phyloP scores from a whole-genome alignment of 1,284 basidiomycete genomes.

The Peniophora sp. region DNA sequence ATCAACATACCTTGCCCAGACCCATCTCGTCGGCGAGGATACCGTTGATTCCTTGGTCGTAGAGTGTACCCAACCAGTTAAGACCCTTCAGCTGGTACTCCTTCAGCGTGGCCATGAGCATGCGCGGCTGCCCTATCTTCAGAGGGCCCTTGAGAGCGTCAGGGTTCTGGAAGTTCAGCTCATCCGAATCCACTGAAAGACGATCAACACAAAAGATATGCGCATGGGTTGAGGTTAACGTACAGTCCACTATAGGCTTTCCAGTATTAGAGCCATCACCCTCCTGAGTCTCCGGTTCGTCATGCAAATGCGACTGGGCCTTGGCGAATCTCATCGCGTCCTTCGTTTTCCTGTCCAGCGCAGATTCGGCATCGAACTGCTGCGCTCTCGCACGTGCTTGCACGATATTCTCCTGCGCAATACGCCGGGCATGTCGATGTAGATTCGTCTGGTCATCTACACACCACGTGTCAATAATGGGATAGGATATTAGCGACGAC shows the following conservation, averaged over 20 bases:
- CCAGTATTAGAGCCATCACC: not conserved
- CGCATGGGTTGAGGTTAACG: slow-evolving; percentile 19
- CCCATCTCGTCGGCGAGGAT: slow-evolving; percentile 99
- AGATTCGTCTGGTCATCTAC: slow-evolving; percentile 88
- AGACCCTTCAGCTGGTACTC: slow-evolving; percentile 98
- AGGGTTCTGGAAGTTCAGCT: slow-evolving; percentile 99
- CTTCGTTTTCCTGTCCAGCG: slow-evolving; percentile 74
- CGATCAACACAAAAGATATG: slow-evolving; percentile 4
- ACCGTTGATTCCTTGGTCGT: slow-evolving; percentile 99
- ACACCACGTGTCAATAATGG: not conserved
- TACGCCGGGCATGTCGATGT: slow-evolving; percentile 80
- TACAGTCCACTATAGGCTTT: slow-evolving; percentile 59
- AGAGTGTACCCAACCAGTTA: slow-evolving; percentile 96
- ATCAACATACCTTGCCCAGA: slow-evolving; percentile 69
- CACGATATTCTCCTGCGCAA: slow-evolving; percentile 86
- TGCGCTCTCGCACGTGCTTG: slow-evolving; percentile 77
- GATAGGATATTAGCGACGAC: slow-evolving; percentile 1
- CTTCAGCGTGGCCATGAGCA: slow-evolving; percentile 96
- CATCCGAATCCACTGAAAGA: slow-evolving; percentile 81
- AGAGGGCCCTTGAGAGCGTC: slow-evolving; percentile 85
- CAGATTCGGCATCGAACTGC: slow-evolving; percentile 80
- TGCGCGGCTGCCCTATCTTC: slow-evolving; percentile 87
- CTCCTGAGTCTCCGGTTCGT: slow-evolving; percentile 32
- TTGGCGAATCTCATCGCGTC: slow-evolving; percentile 66
- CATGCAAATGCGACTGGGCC: slow-evolving; percentile 51